Evolutionary conservation across 2,329 filamentous ascomycete species (phyloP).

Genomic region (Neobulgaria alba): DNA sequence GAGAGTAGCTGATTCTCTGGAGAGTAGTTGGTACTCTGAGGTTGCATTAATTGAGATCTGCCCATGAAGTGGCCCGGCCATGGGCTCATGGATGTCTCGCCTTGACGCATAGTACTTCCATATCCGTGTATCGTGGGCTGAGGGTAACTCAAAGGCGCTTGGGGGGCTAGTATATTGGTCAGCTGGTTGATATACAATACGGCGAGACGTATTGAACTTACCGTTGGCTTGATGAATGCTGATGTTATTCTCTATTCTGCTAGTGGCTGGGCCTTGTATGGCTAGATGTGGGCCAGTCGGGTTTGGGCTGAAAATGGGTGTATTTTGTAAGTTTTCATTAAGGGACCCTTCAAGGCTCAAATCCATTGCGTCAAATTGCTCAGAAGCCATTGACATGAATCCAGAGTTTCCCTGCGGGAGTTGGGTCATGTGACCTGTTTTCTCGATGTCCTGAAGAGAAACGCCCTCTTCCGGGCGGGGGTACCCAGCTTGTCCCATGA

Average conservation of each 20-base stretch:
- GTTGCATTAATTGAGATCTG: no score
- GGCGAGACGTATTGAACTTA: neutral
- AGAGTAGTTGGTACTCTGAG: neutral
- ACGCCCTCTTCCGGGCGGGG: no score
- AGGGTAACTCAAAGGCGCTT: neutral
- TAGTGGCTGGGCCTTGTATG: neutral
- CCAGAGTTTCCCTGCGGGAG: neutral
- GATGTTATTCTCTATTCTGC: neutral
- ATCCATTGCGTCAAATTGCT: neutral
- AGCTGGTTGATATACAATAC: neutral
- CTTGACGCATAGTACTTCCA: neutral
- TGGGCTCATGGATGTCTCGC: neutral
- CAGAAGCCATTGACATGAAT: neutral
- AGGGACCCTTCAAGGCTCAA: neutral
- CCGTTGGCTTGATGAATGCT: neutral
- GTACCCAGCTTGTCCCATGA: no score
- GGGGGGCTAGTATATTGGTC: neutral
- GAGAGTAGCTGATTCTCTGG: neutral
- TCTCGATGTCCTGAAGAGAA: neutral
- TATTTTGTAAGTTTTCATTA: neutral
- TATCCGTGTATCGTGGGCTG: neutral
- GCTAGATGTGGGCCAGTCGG: neutral
- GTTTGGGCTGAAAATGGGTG: neutral
- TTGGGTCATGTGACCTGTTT: neutral
- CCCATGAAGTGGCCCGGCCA: neutral